Evolutionary conservation across 306 rosid species (phyloP), one percentile per base, ranked within the genome.

Genomic region (Vigna radiata): DNA sequence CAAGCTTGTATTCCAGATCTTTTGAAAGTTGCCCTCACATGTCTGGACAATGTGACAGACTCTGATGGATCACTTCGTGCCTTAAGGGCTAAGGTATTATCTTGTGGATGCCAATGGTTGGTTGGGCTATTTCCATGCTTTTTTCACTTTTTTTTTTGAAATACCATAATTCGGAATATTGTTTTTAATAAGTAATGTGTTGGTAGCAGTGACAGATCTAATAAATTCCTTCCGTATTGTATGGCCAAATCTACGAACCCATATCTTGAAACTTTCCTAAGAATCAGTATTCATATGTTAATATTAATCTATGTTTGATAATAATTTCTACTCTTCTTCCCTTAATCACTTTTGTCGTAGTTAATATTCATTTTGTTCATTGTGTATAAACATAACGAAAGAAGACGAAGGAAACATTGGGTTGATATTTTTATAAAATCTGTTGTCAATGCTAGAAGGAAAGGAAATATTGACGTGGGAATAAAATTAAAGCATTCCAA

Each of bases 1-100:
- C 99, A 95, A 91, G 96, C 87, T 59, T 95, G 99, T 76, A 79
- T 92, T 68, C 97, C 99, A 2, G 99, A 92, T 68, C 90, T 95
- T 82, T 76, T 95, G 76, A 95, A 90, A 87, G 91, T 89, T 71
- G 97, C 97, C 10, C 99, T 92, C 73, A 85, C 91, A 25, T 91
- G 97, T 85, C 86, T 92, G 85, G 97, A 95, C 83, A 90, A 95
- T 83, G 90, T 86, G 80, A 46, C 90, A 1, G 97, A 92, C 79
- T 82, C 97, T 36, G 99, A 95, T 72, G 98, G 97, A 81, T 90
- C 97, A 50, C 93, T 91, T 47, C 97, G 96, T 75, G 94, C 97
- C 72, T 83, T 95, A 85, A 95, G 98, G 84, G 94, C 97, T 37
- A 92, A 92, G 98, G 99, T 92, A 81, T 46, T 77, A 53, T 76